Conservation (phyloP, 2,329 filamentous ascomycete genomes). For the Decorospora gaudefroyi region DNA sequence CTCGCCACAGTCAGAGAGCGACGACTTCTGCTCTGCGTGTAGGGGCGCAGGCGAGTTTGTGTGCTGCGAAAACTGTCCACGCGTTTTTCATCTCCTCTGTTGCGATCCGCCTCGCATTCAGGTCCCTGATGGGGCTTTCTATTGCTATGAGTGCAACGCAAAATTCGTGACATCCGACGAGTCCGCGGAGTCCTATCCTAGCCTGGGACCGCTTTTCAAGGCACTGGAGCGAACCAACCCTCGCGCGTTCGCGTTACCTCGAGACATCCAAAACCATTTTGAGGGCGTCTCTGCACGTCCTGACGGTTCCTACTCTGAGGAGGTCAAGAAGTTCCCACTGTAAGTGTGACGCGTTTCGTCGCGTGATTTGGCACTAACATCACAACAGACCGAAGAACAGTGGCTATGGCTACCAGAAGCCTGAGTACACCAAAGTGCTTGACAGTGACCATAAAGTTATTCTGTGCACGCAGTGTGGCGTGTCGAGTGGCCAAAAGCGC, state of each 20-base stretch:
- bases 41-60: constrained; percentile 81
- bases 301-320: constrained; percentile 81
- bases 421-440: constrained; percentile 64
- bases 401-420: constrained; percentile 48
- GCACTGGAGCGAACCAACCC: constrained; percentile 70
- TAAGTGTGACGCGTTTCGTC: constrained; percentile 53
- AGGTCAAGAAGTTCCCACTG: constrained; percentile 60
- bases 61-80: constrained; percentile 90
- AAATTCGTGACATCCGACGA: constrained; percentile 35
- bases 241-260: constrained; percentile 71
- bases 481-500: constrained; percentile 64
- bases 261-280: constrained; percentile 73
- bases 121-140: constrained; percentile 62
- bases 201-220: constrained; percentile 66
- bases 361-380: constrained; percentile 36
- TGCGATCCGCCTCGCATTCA: constrained; percentile 70
- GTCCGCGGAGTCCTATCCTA: constrained; percentile 23
- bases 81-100: constrained; percentile 88
- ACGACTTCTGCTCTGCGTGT: constrained; percentile 88
- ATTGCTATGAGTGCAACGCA: constrained; percentile 63
- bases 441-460: constrained; percentile 73
- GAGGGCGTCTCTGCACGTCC: constrained; percentile 75
- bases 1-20: constrained; percentile 64
- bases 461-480: constrained; percentile 76
- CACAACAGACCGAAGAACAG: constrained; percentile 44